phyloP scores from a whole-genome alignment of 2,329 filamentous ascomycete species.

The Rhinocladiella similis region DNA sequence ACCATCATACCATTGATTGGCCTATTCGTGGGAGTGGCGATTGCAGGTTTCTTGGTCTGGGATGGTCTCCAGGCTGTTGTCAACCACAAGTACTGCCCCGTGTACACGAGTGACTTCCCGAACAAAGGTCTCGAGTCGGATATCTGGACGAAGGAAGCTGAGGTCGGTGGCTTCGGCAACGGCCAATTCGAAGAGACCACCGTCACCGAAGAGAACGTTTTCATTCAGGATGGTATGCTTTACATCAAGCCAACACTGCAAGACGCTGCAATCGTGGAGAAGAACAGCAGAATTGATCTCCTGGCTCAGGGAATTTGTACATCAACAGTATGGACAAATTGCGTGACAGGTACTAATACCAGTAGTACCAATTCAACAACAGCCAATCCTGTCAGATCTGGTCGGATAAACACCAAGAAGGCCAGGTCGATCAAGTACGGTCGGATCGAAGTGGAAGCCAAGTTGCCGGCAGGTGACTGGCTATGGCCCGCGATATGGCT shows the following conservation, averaged over 20 bases:
- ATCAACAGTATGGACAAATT: slow-evolving; percentile 59
- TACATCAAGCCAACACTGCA: slow-evolving; percentile 78
- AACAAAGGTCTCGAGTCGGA: slow-evolving; percentile 54
- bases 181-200: slow-evolving; percentile 82
- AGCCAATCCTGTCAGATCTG: slow-evolving; percentile 75
- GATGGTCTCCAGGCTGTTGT: slow-evolving; percentile 72
- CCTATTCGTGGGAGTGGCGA: slow-evolving; percentile 65
- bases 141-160: slow-evolving; percentile 71
- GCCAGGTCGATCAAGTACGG: slow-evolving; percentile 75
- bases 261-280: slow-evolving; percentile 64
- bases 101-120: slow-evolving; percentile 67
- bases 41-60: slow-evolving; percentile 72
- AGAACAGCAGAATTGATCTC: slow-evolving; percentile 69
- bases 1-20: slow-evolving; percentile 76
- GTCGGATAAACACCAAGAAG: slow-evolving; percentile 72
- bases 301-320: slow-evolving; percentile 67
- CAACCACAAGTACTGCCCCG: slow-evolving; percentile 70
- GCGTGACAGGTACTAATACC: slow-evolving; percentile 72
- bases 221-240: slow-evolving; percentile 66
- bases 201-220: slow-evolving; percentile 70
- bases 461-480: slow-evolving; percentile 78
- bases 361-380: slow-evolving; percentile 77
- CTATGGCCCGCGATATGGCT: slow-evolving; percentile 90
- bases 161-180: slow-evolving; percentile 57
- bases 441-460: slow-evolving; percentile 76